phyloP scores from a whole-genome alignment of 2,329 filamentous ascomycete genomes.

The Grosmannia huntii region DNA sequence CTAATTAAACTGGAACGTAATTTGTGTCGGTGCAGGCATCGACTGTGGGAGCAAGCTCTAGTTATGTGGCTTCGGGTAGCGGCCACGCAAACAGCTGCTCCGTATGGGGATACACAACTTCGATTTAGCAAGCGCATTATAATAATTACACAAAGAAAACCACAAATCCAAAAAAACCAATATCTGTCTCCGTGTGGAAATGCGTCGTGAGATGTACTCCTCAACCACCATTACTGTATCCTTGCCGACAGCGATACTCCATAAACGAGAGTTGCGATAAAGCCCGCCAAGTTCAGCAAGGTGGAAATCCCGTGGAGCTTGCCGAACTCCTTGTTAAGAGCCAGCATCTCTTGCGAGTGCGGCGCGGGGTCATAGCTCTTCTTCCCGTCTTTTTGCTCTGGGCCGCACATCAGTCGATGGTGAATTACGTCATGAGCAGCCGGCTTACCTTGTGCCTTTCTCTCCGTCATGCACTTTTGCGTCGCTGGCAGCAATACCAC shows the following conservation, averaged over 20 bases:
- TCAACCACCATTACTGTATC: slow-evolving; percentile 27
- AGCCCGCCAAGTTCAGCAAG: slow-evolving; percentile 60
- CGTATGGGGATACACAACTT: neutral
- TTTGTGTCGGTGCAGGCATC: neutral
- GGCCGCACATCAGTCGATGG: neutral
- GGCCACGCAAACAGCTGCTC: neutral
- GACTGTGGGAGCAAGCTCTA: neutral
- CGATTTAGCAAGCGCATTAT: too few species aligned
- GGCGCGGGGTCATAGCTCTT: slow-evolving; percentile 67
- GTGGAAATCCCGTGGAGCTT: slow-evolving; percentile 72
- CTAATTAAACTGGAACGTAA: neutral
- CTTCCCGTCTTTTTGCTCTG: slow-evolving; percentile 80
- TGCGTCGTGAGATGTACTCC: neutral
- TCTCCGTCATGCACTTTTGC: slow-evolving; percentile 57
- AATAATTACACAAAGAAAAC: neutral
- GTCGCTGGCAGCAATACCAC: slow-evolving; percentile 63
- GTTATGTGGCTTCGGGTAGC: neutral
- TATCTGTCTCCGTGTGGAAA: neutral
- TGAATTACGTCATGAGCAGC: neutral
- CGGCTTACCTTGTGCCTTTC: slow-evolving; percentile 63
- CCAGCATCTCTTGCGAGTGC: slow-evolving; percentile 73
- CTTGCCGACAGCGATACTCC: slow-evolving; percentile 59
- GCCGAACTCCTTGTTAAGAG: slow-evolving; percentile 66
- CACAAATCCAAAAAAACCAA: neutral
- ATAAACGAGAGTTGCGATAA: slow-evolving; percentile 62